Evolutionary conservation across 2,329 filamentous ascomycete genomes (phyloP), one percentile per base, ranked within the genome.

Genomic region (Claviceps monticola): DNA sequence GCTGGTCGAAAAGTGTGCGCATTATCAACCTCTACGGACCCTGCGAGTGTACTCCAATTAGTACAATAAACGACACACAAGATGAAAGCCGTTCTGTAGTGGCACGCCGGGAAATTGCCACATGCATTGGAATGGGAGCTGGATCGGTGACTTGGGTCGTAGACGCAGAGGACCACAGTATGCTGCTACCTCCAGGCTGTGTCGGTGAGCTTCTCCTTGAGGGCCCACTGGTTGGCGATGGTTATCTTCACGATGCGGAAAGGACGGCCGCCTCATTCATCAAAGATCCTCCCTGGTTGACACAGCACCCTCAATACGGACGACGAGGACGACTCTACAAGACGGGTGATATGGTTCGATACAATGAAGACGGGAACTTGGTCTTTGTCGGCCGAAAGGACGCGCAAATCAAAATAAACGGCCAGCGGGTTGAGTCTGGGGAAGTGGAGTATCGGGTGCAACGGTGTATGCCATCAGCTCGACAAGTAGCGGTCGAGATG

Each of bases 321-420:
- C 1, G 54, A 34, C 9, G 0, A 1, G 29, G 56, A 0, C 52
- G 53, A 4, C 51, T 56, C 0, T 62, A 62, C n/a, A 51, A 58
- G 0, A 62, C 60, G 0, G 60, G 60, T 0, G 61, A 62, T n/a
- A 48, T 53, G 2, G 60, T 56, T 3, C 56, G 59, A 0, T 53
- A 50, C 21, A 23, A 56, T 3, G 50, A 51, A 1, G 55, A 61
- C 36, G 54, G 56, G 1, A 54, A 56, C 0, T 55, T 62, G 2
- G 58, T 60, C 45, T 62, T 59, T 48, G 53, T 61, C 16, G 59
- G 60, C 0, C 59, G 60, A 8, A 53, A 59, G 17, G 60, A 62
- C 26, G 46, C 49, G 1, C 60, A 62, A 17, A 49, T 58, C 43
- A 62, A 62, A 53, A 55, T 63, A 9, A 50, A 58, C 3, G 61